Percentiles rank a stretch among this genome's conserved stretches.
Conservation (phyloP, 208 protist species). For the Crithidia acanthocephali region DNA sequence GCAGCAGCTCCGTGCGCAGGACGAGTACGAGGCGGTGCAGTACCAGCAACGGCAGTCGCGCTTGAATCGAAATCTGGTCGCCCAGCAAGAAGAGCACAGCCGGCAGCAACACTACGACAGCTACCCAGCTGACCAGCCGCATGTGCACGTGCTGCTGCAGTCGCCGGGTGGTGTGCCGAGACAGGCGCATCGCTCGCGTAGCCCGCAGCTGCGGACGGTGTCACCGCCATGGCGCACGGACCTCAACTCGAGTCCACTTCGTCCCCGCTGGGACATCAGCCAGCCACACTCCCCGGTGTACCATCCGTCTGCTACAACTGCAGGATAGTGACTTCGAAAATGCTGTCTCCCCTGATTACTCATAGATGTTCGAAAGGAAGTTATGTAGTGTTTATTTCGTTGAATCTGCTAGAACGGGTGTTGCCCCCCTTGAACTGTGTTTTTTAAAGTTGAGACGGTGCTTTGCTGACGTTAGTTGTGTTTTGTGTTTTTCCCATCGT, state of each 20-base stretch:
- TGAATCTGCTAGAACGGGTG: too few species aligned
- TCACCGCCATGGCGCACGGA: slow-evolving; percentile 82
- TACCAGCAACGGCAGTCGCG: slow-evolving; percentile 24
- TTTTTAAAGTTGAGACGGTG: too few species aligned
- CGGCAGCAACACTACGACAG: slow-evolving; percentile 19
- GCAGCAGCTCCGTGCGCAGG: slow-evolving; percentile 42
- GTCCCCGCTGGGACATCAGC: slow-evolving; percentile 60
- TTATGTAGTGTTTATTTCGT: too few species aligned
- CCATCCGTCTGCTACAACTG: slow-evolving; percentile 11
- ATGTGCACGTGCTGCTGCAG: slow-evolving; percentile 28
- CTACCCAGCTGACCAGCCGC: slow-evolving; percentile 1
- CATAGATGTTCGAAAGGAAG: not conserved
- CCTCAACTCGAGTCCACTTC: slow-evolving; percentile 51
- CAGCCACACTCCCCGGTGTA: slow-evolving; percentile 49
- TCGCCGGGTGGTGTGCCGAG: not conserved
- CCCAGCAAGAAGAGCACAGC: not conserved
- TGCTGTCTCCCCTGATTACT: slow-evolving; percentile 1
- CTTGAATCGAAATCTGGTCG: not conserved
- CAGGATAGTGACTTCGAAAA: slow-evolving; percentile 5
- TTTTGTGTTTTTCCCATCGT: slow-evolving; percentile 7
- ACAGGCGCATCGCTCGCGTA: not conserved
- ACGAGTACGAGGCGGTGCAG: slow-evolving; percentile 28
- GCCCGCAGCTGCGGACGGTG: slow-evolving; percentile 32
- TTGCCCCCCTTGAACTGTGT: too few species aligned
- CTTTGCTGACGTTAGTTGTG: not conserved